Base-by-base conservation (phyloP, 176 grass and related monocot species). In the Phragmites australis region DNA sequence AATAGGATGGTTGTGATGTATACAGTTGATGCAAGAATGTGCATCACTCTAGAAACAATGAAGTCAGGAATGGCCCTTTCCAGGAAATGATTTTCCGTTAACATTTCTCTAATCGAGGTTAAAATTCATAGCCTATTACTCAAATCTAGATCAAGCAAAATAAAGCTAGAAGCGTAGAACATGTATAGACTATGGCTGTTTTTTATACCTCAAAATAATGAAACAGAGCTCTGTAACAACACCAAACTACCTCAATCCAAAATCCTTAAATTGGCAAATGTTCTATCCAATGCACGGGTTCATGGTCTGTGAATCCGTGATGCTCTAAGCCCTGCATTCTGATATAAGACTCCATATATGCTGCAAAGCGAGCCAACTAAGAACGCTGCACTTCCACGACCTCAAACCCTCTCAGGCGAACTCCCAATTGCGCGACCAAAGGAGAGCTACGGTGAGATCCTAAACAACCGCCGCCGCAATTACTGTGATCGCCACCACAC, bases 371-470 rank as follows among this genome's bases (percentile, higher is more conserved):
- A 61, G 6, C 43, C 63, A 43, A 2, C 62, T 18, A 31, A 8
- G 32, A 44, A 44, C 15, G 4, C 12, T n/a, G 2, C 49, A 3
- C 48, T 29, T 6, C 30, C 60, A 58, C 42, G 45, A 2, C 52
- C n/a, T 41, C 58, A 61, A 50, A 64, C 66, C 56, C 44, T 46
- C 26, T 56, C 34, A 44, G 10, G 30, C 9, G 19, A 68, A 14
- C 47, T 67, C 9, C 44, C 52, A 19, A 21, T 26, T 62, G 21
- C 34, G 81, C 51, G 16, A 62, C 10, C 19, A 69, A 84, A 45
- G 12, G 47, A 80, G 13, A 56, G 26, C 26, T 9, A 50, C 52
- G 27, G 52, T 75, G 70, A 83, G 74, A 81, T 81, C 39, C 47
- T 42, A 51, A 71, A 22, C 70, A 46, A 50, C 29, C n/a, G 17